These are phyloP conservation scores for Plasmodium vivax DNA, from an alignment of 169 alveolate genomes.

Conservation along the genomic window DNA sequence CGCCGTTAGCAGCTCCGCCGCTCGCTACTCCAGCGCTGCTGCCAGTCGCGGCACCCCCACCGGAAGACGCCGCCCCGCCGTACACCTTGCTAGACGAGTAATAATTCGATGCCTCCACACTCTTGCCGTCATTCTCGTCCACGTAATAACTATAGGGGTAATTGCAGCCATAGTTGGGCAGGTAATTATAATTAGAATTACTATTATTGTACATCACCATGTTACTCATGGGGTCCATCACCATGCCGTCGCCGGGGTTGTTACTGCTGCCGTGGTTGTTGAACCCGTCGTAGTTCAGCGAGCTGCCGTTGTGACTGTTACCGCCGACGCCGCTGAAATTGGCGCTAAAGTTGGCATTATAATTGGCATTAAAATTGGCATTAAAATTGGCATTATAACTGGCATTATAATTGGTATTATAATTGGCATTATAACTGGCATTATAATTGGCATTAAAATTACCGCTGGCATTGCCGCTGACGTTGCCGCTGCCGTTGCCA, in stretches of 20 bases:
- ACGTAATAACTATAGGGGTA: conserved; percentile 33
- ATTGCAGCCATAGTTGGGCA: conserved; percentile 17
- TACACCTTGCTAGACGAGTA: conserved; percentile 26
- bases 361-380: too few species aligned
- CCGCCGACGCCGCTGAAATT: neutral
- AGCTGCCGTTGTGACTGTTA: neutral
- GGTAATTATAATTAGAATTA: conserved; percentile 15
- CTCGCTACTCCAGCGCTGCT: neutral
- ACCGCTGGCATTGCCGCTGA: too few species aligned
- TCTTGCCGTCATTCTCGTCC: conserved; percentile 55
- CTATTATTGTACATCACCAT: conserved; percentile 34
- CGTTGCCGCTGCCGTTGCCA: too few species aligned
- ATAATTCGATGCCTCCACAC: conserved; percentile 33
- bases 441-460: neutral
- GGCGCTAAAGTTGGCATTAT: neutral
- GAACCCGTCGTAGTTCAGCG: neutral
- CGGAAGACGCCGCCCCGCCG: neutral
- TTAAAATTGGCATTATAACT: neutral
- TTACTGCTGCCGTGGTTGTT: neutral
- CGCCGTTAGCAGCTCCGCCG: neutral
- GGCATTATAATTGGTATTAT: too few species aligned
- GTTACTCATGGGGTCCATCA: conserved; percentile 24
- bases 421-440: neutral
- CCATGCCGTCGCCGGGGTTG: neutral
- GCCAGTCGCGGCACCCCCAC: conserved; percentile 1